Conservation (phyloP, 1,139 yeast genomes). For the Debaryomyces singareniensis region DNA sequence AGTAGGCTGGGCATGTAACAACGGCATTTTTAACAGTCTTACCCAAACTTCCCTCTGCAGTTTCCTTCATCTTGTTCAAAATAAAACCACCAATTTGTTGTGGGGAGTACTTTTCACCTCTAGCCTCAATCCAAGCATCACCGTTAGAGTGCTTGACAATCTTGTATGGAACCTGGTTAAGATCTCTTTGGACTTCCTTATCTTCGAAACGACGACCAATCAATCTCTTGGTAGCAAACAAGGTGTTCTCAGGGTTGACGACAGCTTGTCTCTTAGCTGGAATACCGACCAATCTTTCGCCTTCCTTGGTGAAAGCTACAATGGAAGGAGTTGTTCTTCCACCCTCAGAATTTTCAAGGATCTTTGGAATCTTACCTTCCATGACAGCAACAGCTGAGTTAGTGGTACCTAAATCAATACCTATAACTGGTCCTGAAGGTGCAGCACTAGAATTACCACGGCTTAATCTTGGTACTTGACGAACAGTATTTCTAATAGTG, state of each 20-base stretch:
- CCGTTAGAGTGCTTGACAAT: conserved; percentile 89
- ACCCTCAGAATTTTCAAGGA: conserved; percentile 94
- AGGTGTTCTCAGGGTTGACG: conserved; percentile 90
- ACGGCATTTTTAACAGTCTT: conserved; percentile 68
- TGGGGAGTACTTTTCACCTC: conserved; percentile 86
- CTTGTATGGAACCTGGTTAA: conserved; percentile 92
- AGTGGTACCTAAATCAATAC: conserved; percentile 98
- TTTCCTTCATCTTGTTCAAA: conserved; percentile 88
- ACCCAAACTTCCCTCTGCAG: conserved; percentile 84
- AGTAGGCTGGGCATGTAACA: conserved; percentile 96
- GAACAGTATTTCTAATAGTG: conserved; percentile 33
- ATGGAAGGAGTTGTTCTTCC: conserved; percentile 94
- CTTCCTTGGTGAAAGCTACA: conserved; percentile 89
- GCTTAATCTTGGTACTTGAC: conserved; percentile 39
- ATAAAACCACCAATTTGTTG: conserved; percentile 93
- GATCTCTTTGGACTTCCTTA: conserved; percentile 92
- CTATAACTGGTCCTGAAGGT: conserved; percentile 79
- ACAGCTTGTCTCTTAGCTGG: conserved; percentile 97
- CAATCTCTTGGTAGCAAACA: conserved; percentile 91
- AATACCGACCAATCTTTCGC: conserved; percentile 87
- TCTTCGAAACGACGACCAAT: conserved; percentile 98
- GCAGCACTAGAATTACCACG: conserved; percentile 53
- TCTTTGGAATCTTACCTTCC: conserved; percentile 96
- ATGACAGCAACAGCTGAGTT: conserved; percentile 98
- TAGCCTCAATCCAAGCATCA: conserved; percentile 95